Percentiles rank a stretch among this genome's conserved stretches.
Conservation (phyloP, 257 asterid genomes). For the Ilex aquifolium region DNA sequence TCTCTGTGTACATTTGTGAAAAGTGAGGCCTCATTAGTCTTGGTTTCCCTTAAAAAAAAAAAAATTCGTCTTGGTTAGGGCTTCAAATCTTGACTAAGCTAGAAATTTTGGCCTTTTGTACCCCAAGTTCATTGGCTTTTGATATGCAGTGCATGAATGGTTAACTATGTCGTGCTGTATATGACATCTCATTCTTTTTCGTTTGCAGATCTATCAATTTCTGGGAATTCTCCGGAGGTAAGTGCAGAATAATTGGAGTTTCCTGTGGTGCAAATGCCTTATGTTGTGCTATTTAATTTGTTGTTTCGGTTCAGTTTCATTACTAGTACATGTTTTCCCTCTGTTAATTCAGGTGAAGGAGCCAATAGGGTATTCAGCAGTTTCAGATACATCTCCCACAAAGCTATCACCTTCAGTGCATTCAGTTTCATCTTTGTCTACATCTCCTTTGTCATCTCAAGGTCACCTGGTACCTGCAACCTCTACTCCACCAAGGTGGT, state of each 20-base stretch:
- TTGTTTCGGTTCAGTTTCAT: neutral
- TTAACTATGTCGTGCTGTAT: neutral
- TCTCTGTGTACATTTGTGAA: no score
- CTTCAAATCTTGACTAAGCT: no score
- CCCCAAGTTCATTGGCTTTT: neutral
- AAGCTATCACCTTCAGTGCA: slow-evolving; percentile 68
- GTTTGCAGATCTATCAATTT: slow-evolving; percentile 25
- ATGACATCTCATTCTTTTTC: neutral
- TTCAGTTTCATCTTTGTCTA: slow-evolving; percentile 61
- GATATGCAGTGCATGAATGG: neutral
- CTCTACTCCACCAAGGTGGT: slow-evolving; percentile 74
- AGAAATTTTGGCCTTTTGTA: no score
- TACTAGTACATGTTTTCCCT: slow-evolving; percentile 4
- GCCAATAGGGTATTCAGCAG: slow-evolving; percentile 39
- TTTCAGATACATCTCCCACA: slow-evolving; percentile 55
- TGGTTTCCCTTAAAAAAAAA: no score
- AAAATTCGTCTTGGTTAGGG: no score
- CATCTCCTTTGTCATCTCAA: slow-evolving; percentile 65
- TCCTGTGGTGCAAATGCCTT: neutral
- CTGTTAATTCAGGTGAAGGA: slow-evolving; percentile 48
- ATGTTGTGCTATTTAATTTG: neutral
- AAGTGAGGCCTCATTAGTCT: no score
- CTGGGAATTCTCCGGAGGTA: slow-evolving; percentile 28
- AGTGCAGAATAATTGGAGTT: neutral
- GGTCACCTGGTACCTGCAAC: slow-evolving; percentile 57